Evolutionary conservation across 78 protist species (phyloP).

Genomic region (Bodo saltans): DNA sequence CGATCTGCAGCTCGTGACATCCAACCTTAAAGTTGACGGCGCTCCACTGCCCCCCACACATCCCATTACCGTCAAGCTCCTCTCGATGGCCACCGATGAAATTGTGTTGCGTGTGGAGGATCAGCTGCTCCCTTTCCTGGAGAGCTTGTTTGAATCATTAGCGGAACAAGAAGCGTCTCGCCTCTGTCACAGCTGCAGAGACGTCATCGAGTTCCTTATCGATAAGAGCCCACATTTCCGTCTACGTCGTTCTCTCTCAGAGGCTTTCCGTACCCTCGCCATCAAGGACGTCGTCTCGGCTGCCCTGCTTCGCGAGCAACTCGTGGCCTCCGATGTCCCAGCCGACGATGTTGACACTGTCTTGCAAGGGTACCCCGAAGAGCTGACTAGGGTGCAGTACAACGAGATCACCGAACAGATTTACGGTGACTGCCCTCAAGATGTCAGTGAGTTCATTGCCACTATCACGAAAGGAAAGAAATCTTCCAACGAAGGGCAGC

Average conservation of each 20-base stretch:
- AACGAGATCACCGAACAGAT: background rate
- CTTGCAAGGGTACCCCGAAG: background rate
- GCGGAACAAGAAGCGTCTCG: background rate
- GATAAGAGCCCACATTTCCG: background rate
- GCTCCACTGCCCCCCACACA: no score
- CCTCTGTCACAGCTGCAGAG: background rate
- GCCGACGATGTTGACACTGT: background rate
- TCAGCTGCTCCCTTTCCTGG: no score
- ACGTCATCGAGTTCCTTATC: background rate
- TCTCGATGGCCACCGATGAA: no score
- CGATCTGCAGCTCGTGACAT: background rate
- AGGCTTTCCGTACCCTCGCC: background rate
- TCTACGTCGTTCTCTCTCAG: background rate
- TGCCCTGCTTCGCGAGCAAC: background rate
- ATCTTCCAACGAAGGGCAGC: no score
- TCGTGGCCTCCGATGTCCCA: background rate
- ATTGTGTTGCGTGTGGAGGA: no score
- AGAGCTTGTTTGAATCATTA: no score
- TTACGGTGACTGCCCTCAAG: background rate
- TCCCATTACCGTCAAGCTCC: no score
- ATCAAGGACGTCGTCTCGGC: background rate
- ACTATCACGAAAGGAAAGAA: no score
- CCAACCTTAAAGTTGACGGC: no score
- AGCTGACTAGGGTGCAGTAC: background rate
- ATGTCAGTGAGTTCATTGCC: background rate